Evolutionary conservation across 768 basidiomycete species (phyloP).

Genomic region (Melanogaster broomeanus): DNA sequence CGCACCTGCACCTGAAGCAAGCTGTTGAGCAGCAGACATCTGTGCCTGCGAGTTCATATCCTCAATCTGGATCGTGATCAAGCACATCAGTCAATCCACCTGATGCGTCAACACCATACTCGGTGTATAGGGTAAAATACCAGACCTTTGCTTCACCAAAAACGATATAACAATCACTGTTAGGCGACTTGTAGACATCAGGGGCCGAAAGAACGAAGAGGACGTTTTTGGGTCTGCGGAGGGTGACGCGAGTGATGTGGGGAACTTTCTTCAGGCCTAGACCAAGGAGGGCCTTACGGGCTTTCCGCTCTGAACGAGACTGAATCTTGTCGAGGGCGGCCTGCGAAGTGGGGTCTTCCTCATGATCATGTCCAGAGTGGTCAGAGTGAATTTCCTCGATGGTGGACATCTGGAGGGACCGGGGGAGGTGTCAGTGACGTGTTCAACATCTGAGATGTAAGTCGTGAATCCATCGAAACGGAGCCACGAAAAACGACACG

Average conservation of each 20-base stretch:
- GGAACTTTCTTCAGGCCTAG: constrained; percentile 93
- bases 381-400: constrained; percentile 85
- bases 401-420: constrained; percentile 60
- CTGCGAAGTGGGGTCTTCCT: constrained; percentile 83
- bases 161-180: constrained; percentile 98
- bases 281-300: constrained; percentile 87
- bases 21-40: constrained; percentile 77
- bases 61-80: constrained; percentile 57
- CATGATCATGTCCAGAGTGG: constrained; percentile 72
- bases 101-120: neutral
- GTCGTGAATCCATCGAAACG: constrained; percentile 30
- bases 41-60: constrained; percentile 84
- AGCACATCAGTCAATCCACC: neutral
- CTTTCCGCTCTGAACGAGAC: constrained; percentile 93
- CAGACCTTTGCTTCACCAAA: constrained; percentile 94
- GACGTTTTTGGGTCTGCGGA: constrained; percentile 94
- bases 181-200: constrained; percentile 97
- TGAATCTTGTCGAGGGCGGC: constrained; percentile 91
- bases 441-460: constrained; percentile 28
- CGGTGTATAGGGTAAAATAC: constrained; percentile 11
- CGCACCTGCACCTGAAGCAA: constrained; percentile 53
- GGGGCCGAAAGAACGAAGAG: constrained; percentile 92
- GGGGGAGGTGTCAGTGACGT: constrained; percentile 24
- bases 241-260: constrained; percentile 91
- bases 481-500: neutral